A percentile compares a stretch with the other conserved stretches of the same genome.
Evolutionary conservation across 139 green algal genomes (phyloP).

Genomic region (Coelastrella sp.): DNA sequence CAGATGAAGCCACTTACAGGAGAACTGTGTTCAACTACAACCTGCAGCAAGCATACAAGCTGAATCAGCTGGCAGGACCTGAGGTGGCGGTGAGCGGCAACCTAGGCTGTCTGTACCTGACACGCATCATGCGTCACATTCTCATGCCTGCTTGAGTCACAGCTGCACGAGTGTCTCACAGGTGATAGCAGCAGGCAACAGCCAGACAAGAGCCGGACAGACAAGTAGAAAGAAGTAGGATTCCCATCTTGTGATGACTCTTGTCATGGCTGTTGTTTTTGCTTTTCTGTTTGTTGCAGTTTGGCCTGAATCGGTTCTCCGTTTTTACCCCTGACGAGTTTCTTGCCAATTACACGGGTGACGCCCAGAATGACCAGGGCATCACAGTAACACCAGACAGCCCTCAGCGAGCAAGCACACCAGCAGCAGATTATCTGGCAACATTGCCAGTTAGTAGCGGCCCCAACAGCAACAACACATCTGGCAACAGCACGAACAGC

Average conservation of each 20-base stretch:
- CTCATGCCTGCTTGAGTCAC: not conserved
- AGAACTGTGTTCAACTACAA: conserved; percentile 28
- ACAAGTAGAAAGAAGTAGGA: no score
- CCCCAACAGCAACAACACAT: not conserved
- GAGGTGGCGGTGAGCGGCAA: conserved; percentile 36
- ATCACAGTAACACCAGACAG: conserved; percentile 12
- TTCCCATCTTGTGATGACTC: not conserved
- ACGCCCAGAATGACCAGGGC: conserved; percentile 1
- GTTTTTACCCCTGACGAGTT: conserved; percentile 31
- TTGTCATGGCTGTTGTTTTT: not conserved
- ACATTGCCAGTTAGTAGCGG: not conserved
- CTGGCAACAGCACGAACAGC: not conserved
- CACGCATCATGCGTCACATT: not conserved
- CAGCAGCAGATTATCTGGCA: conserved; percentile 1
- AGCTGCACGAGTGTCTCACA: not conserved
- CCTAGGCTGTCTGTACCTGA: not conserved
- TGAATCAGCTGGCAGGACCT: conserved; percentile 29
- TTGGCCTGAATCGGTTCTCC: conserved; percentile 39
- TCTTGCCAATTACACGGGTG: conserved; percentile 12
- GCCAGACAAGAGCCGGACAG: no score
- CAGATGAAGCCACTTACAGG: not conserved
- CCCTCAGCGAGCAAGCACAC: not conserved
- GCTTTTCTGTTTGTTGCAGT: conserved; percentile 3
- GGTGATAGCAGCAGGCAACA: no score
- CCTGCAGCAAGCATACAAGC: not conserved